phyloP scores from a whole-genome alignment of 192 early-diverging fungal species.

The Helicostylum pulchrum region DNA sequence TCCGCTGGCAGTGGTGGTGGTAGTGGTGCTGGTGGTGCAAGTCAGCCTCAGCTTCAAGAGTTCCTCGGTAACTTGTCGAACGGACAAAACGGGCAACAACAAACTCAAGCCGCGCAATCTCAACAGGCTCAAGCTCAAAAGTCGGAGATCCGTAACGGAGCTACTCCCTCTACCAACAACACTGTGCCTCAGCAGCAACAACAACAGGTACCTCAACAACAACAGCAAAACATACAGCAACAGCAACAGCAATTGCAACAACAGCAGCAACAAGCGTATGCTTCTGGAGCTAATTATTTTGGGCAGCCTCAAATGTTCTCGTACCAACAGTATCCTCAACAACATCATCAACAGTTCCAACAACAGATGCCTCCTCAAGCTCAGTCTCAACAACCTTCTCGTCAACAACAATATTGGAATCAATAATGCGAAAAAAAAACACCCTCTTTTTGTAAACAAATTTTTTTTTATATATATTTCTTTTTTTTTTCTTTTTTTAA shows the following conservation, averaged over 20 bases:
- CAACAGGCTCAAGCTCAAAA: constrained; percentile 30
- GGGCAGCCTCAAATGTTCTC: constrained; percentile 46
- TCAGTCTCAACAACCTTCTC: constrained; percentile 37
- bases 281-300: constrained; percentile 22
- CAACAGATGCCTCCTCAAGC: constrained; percentile 35
- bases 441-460: not conserved
- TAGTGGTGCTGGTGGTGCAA: too few relatives aligned
- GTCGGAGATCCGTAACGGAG: constrained; percentile 11
- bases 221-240: constrained; percentile 18
- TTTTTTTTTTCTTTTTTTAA: constrained; percentile 16
- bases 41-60: constrained; percentile 26
- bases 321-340: constrained; percentile 47
- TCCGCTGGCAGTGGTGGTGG: too few relatives aligned
- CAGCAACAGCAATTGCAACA: constrained; percentile 33
- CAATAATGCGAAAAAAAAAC: constrained; percentile 21
- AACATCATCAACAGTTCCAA: constrained; percentile 37
- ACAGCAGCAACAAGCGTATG: constrained; percentile 1
- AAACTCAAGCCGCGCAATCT: constrained; percentile 22
- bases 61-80: constrained; percentile 24
- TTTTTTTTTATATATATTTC: not conserved
- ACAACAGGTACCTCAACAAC: constrained; percentile 32
- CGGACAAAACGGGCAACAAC: constrained; percentile 33
- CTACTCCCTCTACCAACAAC: constrained; percentile 12
- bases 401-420: constrained; percentile 41
- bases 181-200: constrained; percentile 13